Evolutionary conservation across 2,329 filamentous ascomycete genomes (phyloP), one percentile per base, ranked within the genome.

Genomic region (Aspergillus vadensis): DNA sequence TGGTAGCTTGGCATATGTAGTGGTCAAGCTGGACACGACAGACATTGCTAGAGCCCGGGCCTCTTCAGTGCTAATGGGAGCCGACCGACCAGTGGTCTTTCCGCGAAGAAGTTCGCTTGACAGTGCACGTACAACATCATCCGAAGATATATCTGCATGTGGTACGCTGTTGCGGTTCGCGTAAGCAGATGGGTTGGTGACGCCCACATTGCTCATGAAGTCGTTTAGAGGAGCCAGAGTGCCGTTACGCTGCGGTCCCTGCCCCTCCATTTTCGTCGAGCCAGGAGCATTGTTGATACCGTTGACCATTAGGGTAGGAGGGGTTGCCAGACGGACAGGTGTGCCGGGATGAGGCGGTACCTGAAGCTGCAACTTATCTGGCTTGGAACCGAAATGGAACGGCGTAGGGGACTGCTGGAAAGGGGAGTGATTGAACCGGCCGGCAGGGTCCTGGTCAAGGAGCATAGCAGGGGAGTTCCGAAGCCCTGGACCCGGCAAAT

Each of bases 271-370:
- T 27, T 65, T 62, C 59, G 65, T 63, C 48, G 32, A 63, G 23
- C 39, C 44, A 36, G 68, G 64, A 10, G 57, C 57, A 32, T 67
- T 66, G 57, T 69, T 71, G 15, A 74, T 67, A 8, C 77, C 77
- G 44, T 78, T 79, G 2, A 79, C 69, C 38, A 78, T 60, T 1
- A 79, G 60, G 8, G 75, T 72, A 8, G 78, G 77, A 14, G 78
- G 78, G 0, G 78, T 80, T 14, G 77, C 78, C 43, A 80, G 72
- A 21, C 77, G 73, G 6, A 80, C 72, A 4, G 78, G 77, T 0
- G 69, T 73, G 7, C 78, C 77, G 8, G 71, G 60, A 44, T 77
- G 73, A 43, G 76, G 73, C 7, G 78, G 78, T 30, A 80, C 78
- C 64, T 79, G 77, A 17, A 80, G 63, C 55, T 79, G 78, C 50